Percentiles rank a stretch among this genome's conserved stretches.
phyloP scores from a whole-genome alignment of 106 monocot genomes.

The Dendrobium catenatum region DNA sequence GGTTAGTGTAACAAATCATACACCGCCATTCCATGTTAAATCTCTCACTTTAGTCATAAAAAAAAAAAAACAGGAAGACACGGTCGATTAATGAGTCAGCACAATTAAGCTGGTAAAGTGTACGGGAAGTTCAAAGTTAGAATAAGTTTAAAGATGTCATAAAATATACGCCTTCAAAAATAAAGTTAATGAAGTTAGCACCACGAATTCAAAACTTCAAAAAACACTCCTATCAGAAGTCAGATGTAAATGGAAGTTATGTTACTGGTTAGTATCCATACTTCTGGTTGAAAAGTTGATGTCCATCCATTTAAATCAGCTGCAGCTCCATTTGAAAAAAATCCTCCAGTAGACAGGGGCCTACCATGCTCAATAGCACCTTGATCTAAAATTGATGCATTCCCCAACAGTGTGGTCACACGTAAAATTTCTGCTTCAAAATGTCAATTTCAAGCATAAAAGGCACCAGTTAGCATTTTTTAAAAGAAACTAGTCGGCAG shows the following conservation, averaged over 20 bases:
- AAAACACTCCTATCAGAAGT: conserved; percentile 27
- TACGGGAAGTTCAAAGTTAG: neutral
- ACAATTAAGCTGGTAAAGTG: neutral
- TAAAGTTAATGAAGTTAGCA: neutral
- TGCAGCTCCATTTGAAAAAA: conserved; percentile 80
- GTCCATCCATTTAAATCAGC: conserved; percentile 91
- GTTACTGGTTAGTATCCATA: conserved; percentile 98
- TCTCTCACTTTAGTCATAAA: neutral
- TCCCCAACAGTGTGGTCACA: conserved; percentile 94
- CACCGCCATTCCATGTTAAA: neutral
- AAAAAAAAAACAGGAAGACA: neutral
- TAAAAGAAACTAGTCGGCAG: conserved; percentile 53
- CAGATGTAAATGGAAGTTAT: conserved; percentile 63
- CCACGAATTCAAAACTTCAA: neutral
- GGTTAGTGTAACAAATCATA: neutral
- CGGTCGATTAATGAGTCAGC: neutral
- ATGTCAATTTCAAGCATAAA: conserved; percentile 83
- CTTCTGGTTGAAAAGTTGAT: conserved; percentile 92
- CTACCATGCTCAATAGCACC: conserved; percentile 94
- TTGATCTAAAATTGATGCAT: conserved; percentile 90
- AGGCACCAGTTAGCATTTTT: conserved; percentile 63
- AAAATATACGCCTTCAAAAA: neutral
- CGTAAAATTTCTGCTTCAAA: conserved; percentile 98
- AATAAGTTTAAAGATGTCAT: neutral
- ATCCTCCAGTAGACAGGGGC: conserved; percentile 75